Evolutionary conservation across 768 basidiomycete species (phyloP), one percentile per base, ranked within the genome.

Genomic region (Russula vinacea): DNA sequence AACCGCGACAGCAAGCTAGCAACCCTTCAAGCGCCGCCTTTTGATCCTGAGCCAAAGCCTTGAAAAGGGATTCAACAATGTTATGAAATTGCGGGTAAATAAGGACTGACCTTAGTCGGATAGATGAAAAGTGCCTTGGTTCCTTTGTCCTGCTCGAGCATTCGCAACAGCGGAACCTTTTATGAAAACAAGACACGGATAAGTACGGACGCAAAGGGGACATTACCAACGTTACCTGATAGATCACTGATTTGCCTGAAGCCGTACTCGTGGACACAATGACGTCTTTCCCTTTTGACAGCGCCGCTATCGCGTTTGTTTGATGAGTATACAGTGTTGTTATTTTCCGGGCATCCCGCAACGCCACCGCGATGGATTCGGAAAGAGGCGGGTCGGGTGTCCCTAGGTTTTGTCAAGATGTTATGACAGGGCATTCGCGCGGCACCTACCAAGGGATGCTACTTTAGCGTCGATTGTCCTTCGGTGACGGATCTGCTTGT

Each of bases 41-140:
- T 73, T 96, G 93, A 70, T 96, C 93, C 75, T 96, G 93, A 1
- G 94, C 93, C 45, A 96, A 77, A 17, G 93, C 93, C 89, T 92
- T 51, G 8, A 17, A 65, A 13, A 26, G n/a, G 56, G 35, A 39
- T 45, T 60, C 22, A 29, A 29, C 5, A 24, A 32, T 44, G 5
- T 26, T 24, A 26, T 17, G 24, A 19, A 13, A 9, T 22, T 14
- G 19, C 16, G 47, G 52, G 45, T 49, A 11, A 24, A 26, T 19
- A 10, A 26, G 45, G 32, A 59, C 71, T 44, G 56, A 83, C 90
- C 77, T 96, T 96, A 0, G 93, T 96, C 1, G 93, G 93, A 70
- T 93, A 96, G 40, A 96, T 83, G 70, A 92, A 89, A 44, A 96
- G 81, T 0, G 90, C 90, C 0, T 87, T 94, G 11, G 88, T 73